A percentile compares a stretch with the other conserved stretches of the same genome.
These are phyloP conservation scores for Colletotrichum nymphaeae DNA, from an alignment of 2,329 filamentous ascomycete genomes.

Conservation along the genomic window DNA sequence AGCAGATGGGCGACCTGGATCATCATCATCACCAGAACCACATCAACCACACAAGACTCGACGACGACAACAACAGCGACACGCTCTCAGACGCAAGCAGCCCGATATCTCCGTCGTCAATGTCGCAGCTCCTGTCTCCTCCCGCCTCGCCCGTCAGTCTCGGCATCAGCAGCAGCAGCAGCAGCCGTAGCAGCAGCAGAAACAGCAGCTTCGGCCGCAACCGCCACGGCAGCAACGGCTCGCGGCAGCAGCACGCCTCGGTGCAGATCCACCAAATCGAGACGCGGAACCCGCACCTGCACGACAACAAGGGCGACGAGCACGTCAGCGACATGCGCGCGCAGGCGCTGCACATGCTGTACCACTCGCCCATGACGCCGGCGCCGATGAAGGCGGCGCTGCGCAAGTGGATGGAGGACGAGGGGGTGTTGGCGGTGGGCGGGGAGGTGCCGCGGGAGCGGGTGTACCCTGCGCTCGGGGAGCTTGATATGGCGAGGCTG, in stretches of 20 bases:
- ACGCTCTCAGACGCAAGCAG: neutral
- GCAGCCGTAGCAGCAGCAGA: too few relatives aligned
- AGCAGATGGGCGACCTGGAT: neutral
- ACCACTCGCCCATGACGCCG: slow-evolving; percentile 8
- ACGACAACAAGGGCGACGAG: slow-evolving; percentile 24
- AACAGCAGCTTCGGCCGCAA: neutral
- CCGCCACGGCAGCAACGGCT: neutral
- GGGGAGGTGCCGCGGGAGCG: neutral
- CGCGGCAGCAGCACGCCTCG: neutral
- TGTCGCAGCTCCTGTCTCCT: too few relatives aligned
- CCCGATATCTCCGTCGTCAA: too few relatives aligned
- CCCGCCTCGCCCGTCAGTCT: too few relatives aligned
- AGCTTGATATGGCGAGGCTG: slow-evolving; percentile 31
- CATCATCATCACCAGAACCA: neutral
- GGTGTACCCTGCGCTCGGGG: slow-evolving; percentile 10
- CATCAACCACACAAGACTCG: neutral
- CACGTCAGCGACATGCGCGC: slow-evolving; percentile 17
- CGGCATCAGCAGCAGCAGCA: too few relatives aligned
- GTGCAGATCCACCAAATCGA: slow-evolving; percentile 15
- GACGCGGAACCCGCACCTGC: slow-evolving; percentile 22
- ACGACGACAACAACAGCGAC: neutral
- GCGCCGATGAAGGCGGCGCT: slow-evolving; percentile 13
- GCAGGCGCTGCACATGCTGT: slow-evolving; percentile 11
- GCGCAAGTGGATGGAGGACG: slow-evolving; percentile 1
- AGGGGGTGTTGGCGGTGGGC: neutral